phyloP scores from a whole-genome alignment of 2,329 filamentous ascomycete species.

The Penicillium sp. region DNA sequence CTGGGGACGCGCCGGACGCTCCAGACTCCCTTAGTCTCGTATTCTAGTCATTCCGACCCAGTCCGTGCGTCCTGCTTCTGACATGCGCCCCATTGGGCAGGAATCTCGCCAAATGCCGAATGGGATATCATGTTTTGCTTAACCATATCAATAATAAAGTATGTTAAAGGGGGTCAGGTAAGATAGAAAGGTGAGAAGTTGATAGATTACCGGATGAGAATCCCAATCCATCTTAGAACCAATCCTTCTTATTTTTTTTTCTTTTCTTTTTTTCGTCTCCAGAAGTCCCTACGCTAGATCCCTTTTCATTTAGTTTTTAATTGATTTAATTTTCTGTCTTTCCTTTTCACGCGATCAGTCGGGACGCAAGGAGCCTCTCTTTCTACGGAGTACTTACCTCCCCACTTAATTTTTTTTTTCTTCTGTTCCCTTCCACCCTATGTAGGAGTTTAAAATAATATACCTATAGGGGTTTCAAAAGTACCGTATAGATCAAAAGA shows the following conservation, averaged over 20 bases:
- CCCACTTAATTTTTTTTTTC: neutral
- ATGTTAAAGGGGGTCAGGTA: neutral
- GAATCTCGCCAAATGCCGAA: constrained; percentile 9
- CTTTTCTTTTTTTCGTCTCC: neutral
- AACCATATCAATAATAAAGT: neutral
- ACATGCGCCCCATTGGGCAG: constrained; percentile 12
- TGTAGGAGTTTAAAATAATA: neutral
- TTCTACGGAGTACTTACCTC: neutral
- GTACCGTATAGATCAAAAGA: neutral
- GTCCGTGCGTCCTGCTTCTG: constrained; percentile 18
- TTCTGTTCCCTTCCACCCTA: neutral
- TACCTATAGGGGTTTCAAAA: neutral
- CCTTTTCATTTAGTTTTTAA: too few relatives aligned
- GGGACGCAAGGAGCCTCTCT: constrained; percentile 5
- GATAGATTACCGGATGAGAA: neutral
- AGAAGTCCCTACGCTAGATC: too few relatives aligned
- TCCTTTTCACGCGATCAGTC: neutral
- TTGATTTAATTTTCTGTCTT: too few relatives aligned
- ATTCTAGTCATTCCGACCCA: constrained; percentile 22
- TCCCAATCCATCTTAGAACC: neutral
- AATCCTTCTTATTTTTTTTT: neutral
- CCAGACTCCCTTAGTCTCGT: constrained; percentile 16
- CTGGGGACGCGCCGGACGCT: constrained; percentile 4
- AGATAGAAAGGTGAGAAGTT: neutral
- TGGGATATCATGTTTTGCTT: neutral